Base-by-base conservation (phyloP, 106 monocot genomes). In the Dendrobium huoshanense region DNA sequence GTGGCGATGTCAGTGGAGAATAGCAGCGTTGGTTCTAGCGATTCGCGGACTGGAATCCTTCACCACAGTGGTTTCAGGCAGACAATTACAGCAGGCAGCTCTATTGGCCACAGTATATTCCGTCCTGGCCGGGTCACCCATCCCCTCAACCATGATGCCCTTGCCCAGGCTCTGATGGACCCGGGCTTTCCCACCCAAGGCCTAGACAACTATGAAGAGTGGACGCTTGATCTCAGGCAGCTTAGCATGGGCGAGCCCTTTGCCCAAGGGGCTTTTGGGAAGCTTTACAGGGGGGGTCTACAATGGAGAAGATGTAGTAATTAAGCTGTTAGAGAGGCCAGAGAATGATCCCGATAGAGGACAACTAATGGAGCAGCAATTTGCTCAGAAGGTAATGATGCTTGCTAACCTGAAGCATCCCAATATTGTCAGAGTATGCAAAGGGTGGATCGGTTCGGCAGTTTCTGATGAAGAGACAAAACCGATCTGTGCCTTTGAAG, bases 301-400 rank as follows among this genome's bases (percentile, higher is more conserved):
- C 73, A 89, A 89, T 54, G 91, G 91, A 3, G 89, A 85, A 73
- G 88, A 91, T 75, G 91, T 91, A 8, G 91, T 88, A 1, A 91
- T 91, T 80, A 91, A 91, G 88, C 74, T 91, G 45, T 79, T 91
- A 75, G 91, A 91, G 67, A 82, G 55, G 55, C 91, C 91, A 1
- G 91, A 91, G 80, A 88, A 86, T 80, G 88, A 91, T 56, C 84
- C 78, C 0, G 88, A 91, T 56, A 79, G 86, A 59, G 91, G 81
- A 10, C 88, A 88, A 48, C 44, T 91, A 77, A 84, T 91, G 91
- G 91, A 91, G 78, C 91, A 91, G 82, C 91, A 91, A 79, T 91
- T 88, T 49, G 91, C 81, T 22, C 91, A 91, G 77, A 88, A 91
- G 84, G 91, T 91, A 18, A 91, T 91, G 91, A 91, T 91, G 91